Base-by-base conservation (phyloP, 345 rosid species). In the Salix brachista region DNA sequence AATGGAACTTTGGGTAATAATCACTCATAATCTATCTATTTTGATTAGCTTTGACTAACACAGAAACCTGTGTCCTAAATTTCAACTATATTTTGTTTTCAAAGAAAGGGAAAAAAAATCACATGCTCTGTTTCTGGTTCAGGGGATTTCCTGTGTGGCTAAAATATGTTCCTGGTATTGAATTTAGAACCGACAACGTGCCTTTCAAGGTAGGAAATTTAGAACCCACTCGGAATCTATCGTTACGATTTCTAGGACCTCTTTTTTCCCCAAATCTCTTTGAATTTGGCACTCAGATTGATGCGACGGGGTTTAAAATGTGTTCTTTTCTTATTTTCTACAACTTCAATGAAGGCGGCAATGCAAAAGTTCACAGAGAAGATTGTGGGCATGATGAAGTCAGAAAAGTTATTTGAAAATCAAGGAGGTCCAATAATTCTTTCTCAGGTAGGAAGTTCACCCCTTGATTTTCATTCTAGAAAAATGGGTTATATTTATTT, bases 371-470 rank as follows among this genome's bases (percentile, higher is more conserved):
- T 86, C 84, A 79, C 87, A 2, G 66, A 77, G 73, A 84, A 84
- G 76, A 86, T 86, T 2, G 89, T 86, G 58, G 61, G 78, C 69
- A 78, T 84, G 82, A 83, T 84, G 86, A 82, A 86, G 77, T 67
- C 72, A 19, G 86, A 86, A 74, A 83, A 75, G 42, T 34, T 86
- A 32, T 86, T 84, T 26, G 82, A 84, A 81, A 48, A 83, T n/a
- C 86, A 86, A 19, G 89, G 87, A 46, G 89, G 89, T 19, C 89
- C 89, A 50, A 86, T 86, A 23, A 86, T 86, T 75, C 87, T 86
- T 12, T 80, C 89, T 21, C 89, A 86, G 84, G 89, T 86, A 56
- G 9, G 76, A 34, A 78, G 19, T 36, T 64, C 37, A 23, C 5
- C 11, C 19, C 8, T 9, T 23, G 18, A 11, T 11, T 17, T 23